A percentile compares a stretch with the other conserved stretches of the same genome.
These are phyloP conservation scores for Aspergillus brasiliensis DNA, from an alignment of 2,329 filamentous ascomycete species.

Conservation along the genomic window DNA sequence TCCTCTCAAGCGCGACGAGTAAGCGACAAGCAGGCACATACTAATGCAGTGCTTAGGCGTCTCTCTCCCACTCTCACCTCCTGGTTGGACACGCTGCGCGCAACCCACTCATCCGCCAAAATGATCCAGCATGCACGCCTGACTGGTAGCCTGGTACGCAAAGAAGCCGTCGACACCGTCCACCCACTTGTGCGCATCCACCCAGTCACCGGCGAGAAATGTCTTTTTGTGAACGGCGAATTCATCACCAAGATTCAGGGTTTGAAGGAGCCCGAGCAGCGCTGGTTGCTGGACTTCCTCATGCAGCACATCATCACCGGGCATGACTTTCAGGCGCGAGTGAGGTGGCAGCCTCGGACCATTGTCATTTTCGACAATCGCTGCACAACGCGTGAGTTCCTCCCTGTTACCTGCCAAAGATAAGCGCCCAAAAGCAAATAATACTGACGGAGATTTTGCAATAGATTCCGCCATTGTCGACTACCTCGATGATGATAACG, in stretches of 20 bases:
- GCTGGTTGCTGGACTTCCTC: slow-evolving; percentile 51
- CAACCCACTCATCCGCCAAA: slow-evolving; percentile 46
- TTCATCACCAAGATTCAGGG: slow-evolving; percentile 53
- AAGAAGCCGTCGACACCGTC: slow-evolving; percentile 47
- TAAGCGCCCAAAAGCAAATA: slow-evolving; percentile 3
- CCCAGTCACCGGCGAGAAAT: slow-evolving; percentile 53
- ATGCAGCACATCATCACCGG: slow-evolving; percentile 51
- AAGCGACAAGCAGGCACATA: slow-evolving; percentile 7
- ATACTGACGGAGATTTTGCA: not conserved
- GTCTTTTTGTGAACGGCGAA: slow-evolving; percentile 52
- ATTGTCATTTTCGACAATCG: slow-evolving; percentile 56
- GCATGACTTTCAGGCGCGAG: slow-evolving; percentile 52
- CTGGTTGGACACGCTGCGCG: slow-evolving; percentile 37
- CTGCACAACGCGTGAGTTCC: slow-evolving; percentile 48
- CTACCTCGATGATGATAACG: slow-evolving; percentile 50
- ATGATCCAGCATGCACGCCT: slow-evolving; percentile 47
- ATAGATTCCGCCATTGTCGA: slow-evolving; percentile 56
- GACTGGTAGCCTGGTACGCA: slow-evolving; percentile 47
- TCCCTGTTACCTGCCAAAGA: slow-evolving; percentile 16
- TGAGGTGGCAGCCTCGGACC: slow-evolving; percentile 52
- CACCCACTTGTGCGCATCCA: slow-evolving; percentile 52
- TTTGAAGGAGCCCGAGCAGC: slow-evolving; percentile 51
- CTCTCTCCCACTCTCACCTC: slow-evolving; percentile 55
- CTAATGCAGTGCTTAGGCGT: slow-evolving; percentile 22
- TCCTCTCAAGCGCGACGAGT: not conserved